These are phyloP conservation scores for Pisolithus orientalis DNA, from an alignment of 768 basidiomycete species.

Conservation along the genomic window DNA sequence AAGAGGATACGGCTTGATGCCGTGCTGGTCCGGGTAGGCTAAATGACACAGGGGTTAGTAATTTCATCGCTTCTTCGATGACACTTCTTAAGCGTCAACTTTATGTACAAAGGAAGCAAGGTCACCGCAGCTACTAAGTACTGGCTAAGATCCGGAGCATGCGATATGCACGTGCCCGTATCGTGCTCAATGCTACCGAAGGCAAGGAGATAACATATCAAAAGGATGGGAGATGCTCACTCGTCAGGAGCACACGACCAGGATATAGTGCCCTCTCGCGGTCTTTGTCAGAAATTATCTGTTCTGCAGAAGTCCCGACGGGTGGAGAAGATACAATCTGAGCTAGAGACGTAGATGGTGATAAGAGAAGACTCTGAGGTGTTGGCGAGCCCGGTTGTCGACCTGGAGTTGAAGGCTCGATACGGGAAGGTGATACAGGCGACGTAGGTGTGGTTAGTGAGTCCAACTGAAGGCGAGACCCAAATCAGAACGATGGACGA, in stretches of 20 bases:
- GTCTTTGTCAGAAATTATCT: slow-evolving; percentile 44
- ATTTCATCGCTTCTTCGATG: not conserved
- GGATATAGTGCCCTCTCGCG: slow-evolving; percentile 76
- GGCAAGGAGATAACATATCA: not conserved
- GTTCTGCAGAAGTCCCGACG: slow-evolving; percentile 13
- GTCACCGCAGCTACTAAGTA: slow-evolving; percentile 7
- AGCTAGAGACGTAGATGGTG: slow-evolving; percentile 21
- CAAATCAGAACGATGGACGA: not conserved
- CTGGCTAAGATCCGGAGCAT: slow-evolving; percentile 8
- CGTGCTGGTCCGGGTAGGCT: slow-evolving; percentile 91
- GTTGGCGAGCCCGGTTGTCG: slow-evolving; percentile 16
- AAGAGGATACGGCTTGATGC: slow-evolving; percentile 73
- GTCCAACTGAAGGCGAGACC: slow-evolving; percentile 41
- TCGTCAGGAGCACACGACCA: slow-evolving; percentile 76
- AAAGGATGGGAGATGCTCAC: slow-evolving; percentile 37
- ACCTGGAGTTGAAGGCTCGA: slow-evolving; percentile 24
- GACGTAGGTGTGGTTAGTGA: slow-evolving; percentile 26
- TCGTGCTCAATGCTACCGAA: not conserved
- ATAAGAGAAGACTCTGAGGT: slow-evolving; percentile 20
- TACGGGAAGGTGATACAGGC: slow-evolving; percentile 15
- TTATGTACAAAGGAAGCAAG: slow-evolving; percentile 2
- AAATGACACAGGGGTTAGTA: slow-evolving; percentile 5
- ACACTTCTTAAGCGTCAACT: not conserved
- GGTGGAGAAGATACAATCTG: slow-evolving; percentile 24
- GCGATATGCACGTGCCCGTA: slow-evolving; percentile 2